phyloP scores from a whole-genome alignment of 345 rosid genomes.

The Eucalyptus regnans region DNA sequence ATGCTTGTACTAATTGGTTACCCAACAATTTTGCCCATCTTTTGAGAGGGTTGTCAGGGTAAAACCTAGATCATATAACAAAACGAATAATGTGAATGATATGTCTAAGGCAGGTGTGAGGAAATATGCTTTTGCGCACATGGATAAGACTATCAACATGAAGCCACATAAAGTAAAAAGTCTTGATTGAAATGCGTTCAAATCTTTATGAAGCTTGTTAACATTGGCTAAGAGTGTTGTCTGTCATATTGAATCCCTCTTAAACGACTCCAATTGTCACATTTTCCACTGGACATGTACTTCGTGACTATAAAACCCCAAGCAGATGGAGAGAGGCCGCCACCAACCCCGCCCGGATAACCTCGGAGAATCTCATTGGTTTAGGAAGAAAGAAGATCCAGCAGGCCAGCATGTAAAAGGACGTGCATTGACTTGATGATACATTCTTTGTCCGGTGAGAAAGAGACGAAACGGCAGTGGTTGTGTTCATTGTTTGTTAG shows the following conservation, averaged over 20 bases:
- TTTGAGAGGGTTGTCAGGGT: too few relatives aligned
- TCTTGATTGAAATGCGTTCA: not conserved
- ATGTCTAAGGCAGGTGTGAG: too few relatives aligned
- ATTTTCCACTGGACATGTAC: not conserved
- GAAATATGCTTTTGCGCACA: too few relatives aligned
- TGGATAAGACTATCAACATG: too few relatives aligned
- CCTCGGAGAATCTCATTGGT: not conserved
- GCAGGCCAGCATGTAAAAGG: too few relatives aligned
- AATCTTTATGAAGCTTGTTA: not conserved
- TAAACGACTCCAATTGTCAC: not conserved
- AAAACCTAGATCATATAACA: too few relatives aligned
- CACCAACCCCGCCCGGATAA: not conserved
- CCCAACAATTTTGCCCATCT: too few relatives aligned
- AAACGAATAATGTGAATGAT: too few relatives aligned
- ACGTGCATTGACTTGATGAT: not conserved
- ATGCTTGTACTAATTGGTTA: too few relatives aligned
- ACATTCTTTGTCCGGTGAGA: not conserved
- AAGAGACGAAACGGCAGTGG: not conserved
- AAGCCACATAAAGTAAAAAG: too few relatives aligned
- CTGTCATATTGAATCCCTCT: not conserved
- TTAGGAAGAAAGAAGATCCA: not conserved
- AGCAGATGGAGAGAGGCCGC: not conserved
- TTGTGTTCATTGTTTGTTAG: not conserved
- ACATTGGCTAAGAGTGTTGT: not conserved
- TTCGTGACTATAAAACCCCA: not conserved